Percentiles rank a stretch among this genome's conserved stretches.
phyloP scores from a whole-genome alignment of 2,329 filamentous ascomycete genomes.

The Botrytis porri region DNA sequence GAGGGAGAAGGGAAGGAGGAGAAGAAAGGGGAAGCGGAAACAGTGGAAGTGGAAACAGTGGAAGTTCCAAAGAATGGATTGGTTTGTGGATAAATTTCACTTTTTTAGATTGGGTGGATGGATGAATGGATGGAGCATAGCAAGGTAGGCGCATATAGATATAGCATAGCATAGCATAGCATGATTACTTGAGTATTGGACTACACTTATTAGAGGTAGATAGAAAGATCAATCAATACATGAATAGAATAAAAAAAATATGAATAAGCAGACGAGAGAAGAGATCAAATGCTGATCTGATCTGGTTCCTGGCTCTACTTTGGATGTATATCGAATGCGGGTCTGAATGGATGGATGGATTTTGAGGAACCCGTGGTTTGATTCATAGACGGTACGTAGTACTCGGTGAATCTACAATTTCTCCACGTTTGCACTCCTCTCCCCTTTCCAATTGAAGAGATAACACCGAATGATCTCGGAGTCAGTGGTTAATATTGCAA shows the following conservation, averaged over 20 bases:
- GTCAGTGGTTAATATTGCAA: too few species aligned
- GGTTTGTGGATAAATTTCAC: slow-evolving; percentile 27
- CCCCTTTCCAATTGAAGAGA: too few species aligned
- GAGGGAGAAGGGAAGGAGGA: not conserved
- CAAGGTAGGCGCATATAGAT: not conserved
- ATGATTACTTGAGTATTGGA: not conserved
- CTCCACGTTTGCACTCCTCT: too few species aligned
- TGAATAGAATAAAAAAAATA: not conserved
- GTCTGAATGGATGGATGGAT: too few species aligned
- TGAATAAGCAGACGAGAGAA: not conserved
- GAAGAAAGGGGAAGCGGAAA: slow-evolving; percentile 18
- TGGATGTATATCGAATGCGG: too few species aligned
- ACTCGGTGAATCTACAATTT: too few species aligned
- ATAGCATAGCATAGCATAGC: not conserved
- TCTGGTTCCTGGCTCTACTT: too few species aligned
- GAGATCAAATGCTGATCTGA: not conserved
- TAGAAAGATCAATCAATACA: too few species aligned
- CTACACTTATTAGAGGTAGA: not conserved
- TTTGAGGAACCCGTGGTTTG: too few species aligned
- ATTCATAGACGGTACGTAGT: too few species aligned
- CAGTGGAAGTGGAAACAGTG: slow-evolving; percentile 30
- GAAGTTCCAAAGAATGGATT: slow-evolving; percentile 32
- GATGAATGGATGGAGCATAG: not conserved
- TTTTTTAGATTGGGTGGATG: not conserved
- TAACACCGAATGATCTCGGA: too few species aligned